Evolutionary conservation across 2,329 filamentous ascomycete species (phyloP).

Genomic region (Epichloe baconii): DNA sequence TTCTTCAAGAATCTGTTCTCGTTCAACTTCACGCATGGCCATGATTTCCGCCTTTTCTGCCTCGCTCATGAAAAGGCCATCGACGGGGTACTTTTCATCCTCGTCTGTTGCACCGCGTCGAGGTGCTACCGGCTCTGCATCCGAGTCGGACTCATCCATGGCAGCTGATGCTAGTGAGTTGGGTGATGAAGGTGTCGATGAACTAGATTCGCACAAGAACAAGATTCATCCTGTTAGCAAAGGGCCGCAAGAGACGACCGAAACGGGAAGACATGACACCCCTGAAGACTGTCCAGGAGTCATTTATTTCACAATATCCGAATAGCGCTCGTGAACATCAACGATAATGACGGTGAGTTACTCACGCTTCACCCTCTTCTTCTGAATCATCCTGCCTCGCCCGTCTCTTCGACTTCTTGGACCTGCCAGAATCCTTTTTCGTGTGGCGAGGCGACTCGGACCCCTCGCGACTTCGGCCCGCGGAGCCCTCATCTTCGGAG

Average conservation of each 20-base stretch:
- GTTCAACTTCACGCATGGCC: slow-evolving; percentile 77
- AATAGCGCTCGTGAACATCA: neutral
- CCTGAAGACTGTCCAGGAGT: neutral
- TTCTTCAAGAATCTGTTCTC: slow-evolving; percentile 81
- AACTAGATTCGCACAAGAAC: slow-evolving; percentile 32
- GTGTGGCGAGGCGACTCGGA: slow-evolving; percentile 37
- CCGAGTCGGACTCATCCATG: slow-evolving; percentile 79
- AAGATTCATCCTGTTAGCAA: slow-evolving; percentile 5
- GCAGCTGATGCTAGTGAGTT: slow-evolving; percentile 69
- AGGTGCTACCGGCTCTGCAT: slow-evolving; percentile 29
- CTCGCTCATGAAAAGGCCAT: slow-evolving; percentile 68
- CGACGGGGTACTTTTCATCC: slow-evolving; percentile 65
- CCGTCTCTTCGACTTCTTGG: slow-evolving; percentile 37
- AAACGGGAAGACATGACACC: neutral
- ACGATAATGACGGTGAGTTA: slow-evolving; percentile 5
- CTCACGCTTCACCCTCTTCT: slow-evolving; percentile 47
- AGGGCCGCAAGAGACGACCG: too few species aligned
- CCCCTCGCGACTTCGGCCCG: slow-evolving; percentile 39
- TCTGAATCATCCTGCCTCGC: slow-evolving; percentile 33
- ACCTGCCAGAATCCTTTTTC: slow-evolving; percentile 19
- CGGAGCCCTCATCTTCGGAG: slow-evolving; percentile 44
- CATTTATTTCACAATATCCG: neutral
- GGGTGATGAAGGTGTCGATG: slow-evolving; percentile 54
- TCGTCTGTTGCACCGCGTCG: slow-evolving; percentile 33
- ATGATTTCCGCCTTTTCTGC: slow-evolving; percentile 69